These are phyloP conservation scores for Beta corolliflora DNA, from an alignment of 179 eudicot species.

Conservation along the genomic window DNA sequence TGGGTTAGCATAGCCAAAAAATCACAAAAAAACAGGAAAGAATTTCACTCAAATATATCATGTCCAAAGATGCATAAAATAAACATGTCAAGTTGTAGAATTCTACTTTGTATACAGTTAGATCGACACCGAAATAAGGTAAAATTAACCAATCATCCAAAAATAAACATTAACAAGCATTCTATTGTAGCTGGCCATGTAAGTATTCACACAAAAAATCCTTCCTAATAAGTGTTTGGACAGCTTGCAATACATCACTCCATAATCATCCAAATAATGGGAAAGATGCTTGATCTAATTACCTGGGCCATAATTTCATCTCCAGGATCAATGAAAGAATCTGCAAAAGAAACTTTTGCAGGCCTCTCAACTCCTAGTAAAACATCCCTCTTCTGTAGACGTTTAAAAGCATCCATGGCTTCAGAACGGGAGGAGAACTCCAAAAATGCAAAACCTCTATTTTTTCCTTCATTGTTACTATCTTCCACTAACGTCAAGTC, in stretches of 20 bases:
- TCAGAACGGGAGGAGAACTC: constrained; percentile 89
- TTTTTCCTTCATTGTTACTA: constrained; percentile 71
- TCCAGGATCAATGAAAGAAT: constrained; percentile 93
- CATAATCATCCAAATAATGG: constrained; percentile 24
- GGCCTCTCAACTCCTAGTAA: constrained; percentile 88
- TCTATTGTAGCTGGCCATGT: not conserved
- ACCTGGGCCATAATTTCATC: constrained; percentile 99
- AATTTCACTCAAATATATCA: not conserved
- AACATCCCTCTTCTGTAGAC: constrained; percentile 87
- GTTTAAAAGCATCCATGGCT: constrained; percentile 96
- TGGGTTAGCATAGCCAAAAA: too few relatives aligned
- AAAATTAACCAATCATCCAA: not conserved
- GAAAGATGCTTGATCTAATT: constrained; percentile 36
- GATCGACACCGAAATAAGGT: not conserved
- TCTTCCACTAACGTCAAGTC: constrained; percentile 94
- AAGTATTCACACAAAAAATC: not conserved
- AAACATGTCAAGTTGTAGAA: not conserved
- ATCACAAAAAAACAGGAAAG: not conserved
- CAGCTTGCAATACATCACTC: constrained; percentile 27
- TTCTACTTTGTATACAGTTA: not conserved
- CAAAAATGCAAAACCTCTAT: constrained; percentile 94
- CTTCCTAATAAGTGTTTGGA: not conserved
- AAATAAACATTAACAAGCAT: not conserved
- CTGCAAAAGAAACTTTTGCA: constrained; percentile 95
- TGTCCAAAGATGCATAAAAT: not conserved